A percentile compares a stretch with the other conserved stretches of the same genome.
Conservation (phyloP, 345 rosid species). For the Lepidium didymum region DNA sequence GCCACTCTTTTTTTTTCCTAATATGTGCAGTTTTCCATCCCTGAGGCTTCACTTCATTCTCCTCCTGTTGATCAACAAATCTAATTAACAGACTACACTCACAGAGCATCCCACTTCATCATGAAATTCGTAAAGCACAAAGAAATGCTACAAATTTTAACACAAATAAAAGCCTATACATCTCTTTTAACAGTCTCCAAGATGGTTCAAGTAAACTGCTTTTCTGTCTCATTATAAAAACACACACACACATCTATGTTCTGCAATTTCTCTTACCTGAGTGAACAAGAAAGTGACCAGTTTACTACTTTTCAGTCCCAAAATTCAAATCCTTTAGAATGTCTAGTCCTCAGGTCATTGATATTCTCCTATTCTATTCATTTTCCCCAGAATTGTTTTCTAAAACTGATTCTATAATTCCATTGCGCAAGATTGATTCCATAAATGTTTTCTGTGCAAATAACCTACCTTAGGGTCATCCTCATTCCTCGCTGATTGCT, state of each 20-base stretch:
- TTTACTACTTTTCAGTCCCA: neutral
- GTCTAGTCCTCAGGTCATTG: neutral
- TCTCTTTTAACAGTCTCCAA: neutral
- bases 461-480: conserved; percentile 44
- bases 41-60: conserved; percentile 47
- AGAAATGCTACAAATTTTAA: neutral
- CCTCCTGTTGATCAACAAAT: conserved; percentile 34
- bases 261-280: neutral
- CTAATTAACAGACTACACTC: neutral
- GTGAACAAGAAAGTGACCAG: conserved; percentile 8
- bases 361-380: neutral
- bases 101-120: neutral
- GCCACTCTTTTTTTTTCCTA: conserved; percentile 80
- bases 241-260: neutral
- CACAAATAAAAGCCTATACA: neutral
- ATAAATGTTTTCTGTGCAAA: neutral
- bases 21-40: conserved; percentile 56
- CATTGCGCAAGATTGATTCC: neutral
- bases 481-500: conserved; percentile 32
- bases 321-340: neutral
- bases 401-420: neutral
- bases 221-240: neutral
- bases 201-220: neutral
- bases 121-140: neutral
- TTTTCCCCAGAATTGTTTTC: neutral